Conservation (phyloP, 169 alveolate species). For the Theileria parva region DNA sequence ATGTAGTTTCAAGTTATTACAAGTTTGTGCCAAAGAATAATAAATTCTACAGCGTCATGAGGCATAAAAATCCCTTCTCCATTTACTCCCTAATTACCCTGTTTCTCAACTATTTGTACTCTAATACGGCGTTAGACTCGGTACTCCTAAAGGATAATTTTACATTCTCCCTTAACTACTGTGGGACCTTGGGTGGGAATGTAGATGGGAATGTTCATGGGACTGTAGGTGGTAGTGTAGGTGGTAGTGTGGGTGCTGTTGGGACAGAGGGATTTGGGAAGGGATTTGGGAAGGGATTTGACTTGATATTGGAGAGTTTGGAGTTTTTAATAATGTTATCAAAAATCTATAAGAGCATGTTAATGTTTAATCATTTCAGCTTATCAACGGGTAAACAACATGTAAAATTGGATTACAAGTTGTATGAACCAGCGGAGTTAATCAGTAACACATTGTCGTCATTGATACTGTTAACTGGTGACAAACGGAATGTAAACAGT, state of each 20-base stretch:
- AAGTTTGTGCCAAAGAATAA: slow-evolving; percentile 4
- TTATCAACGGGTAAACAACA: background rate
- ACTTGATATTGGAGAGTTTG: background rate
- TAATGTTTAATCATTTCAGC: background rate
- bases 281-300: background rate
- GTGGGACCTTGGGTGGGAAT: background rate
- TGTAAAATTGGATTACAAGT: background rate
- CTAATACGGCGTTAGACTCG: background rate
- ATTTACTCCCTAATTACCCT: background rate
- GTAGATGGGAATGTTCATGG: no score
- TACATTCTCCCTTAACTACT: no score
- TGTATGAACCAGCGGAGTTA: background rate
- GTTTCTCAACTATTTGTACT: background rate
- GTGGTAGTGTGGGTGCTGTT: no score
- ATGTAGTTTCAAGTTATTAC: background rate
- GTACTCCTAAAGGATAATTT: no score
- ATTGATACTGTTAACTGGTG: background rate
- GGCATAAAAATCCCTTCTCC: background rate
- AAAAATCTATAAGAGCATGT: background rate
- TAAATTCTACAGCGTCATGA: background rate
- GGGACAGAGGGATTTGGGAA: no score
- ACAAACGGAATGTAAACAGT: background rate
- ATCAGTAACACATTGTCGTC: background rate
- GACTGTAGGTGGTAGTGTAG: no score
- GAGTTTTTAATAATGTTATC: background rate